A percentile compares a stretch with the other conserved stretches of the same genome.
These are phyloP conservation scores for Termitomyces sp. DNA, from an alignment of 768 basidiomycete genomes.

Conservation along the genomic window DNA sequence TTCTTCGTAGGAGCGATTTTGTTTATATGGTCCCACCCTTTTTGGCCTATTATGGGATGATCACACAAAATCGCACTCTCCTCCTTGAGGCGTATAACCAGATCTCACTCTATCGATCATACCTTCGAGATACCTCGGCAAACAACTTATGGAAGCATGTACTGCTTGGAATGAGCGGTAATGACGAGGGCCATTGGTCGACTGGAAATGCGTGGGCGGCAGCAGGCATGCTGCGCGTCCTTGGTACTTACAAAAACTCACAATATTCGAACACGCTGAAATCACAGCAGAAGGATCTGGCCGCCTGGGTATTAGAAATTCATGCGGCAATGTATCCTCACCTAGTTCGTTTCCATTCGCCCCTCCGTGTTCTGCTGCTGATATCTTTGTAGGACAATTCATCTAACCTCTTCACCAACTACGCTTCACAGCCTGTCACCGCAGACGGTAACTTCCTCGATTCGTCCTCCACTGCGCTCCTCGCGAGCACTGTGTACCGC, in stretches of 20 bases:
- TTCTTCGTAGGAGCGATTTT: constrained; percentile 60
- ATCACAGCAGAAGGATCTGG: constrained; percentile 53
- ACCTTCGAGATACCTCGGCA: constrained; percentile 49
- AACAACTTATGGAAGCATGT: constrained; percentile 77
- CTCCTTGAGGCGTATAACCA: constrained; percentile 67
- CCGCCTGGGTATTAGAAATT: constrained; percentile 67
- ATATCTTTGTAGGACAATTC: constrained; percentile 31
- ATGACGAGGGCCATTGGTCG: constrained; percentile 75
- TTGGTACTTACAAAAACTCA: constrained; percentile 68
- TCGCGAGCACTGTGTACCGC: constrained; percentile 76
- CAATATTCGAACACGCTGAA: constrained; percentile 45
- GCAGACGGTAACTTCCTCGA: constrained; percentile 60
- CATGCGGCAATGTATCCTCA: constrained; percentile 64
- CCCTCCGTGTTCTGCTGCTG: not conserved
- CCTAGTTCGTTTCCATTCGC: constrained; percentile 39
- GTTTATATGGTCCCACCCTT: constrained; percentile 88
- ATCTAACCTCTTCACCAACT: constrained; percentile 63
- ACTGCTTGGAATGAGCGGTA: constrained; percentile 44
- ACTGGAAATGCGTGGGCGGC: constrained; percentile 92
- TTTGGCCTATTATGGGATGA: constrained; percentile 77
- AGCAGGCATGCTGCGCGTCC: constrained; percentile 80
- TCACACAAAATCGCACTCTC: constrained; percentile 52
- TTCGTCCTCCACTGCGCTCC: constrained; percentile 65
- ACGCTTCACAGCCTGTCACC: constrained; percentile 46
- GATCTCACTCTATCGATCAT: constrained; percentile 64